Evolutionary conservation across 2,329 filamentous ascomycete species (phyloP).

Genomic region (Arachnomyces sp.): DNA sequence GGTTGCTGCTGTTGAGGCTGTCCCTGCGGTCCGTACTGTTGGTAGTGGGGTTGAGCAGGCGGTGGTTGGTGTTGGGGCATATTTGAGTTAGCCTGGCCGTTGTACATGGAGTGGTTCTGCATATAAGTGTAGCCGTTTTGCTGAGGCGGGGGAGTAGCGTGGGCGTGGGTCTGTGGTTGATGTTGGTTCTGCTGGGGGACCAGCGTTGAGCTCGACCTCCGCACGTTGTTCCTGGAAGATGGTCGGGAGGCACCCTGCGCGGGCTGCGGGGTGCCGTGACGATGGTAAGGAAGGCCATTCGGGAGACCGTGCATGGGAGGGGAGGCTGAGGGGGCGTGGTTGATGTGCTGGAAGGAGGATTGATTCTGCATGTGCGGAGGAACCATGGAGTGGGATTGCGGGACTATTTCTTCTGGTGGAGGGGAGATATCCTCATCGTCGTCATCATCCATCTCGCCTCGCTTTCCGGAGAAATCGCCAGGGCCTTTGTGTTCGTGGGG

Average conservation of each 20-base stretch:
- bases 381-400: constrained; percentile 48
- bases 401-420: constrained; percentile 56
- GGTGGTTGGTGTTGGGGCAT: constrained; percentile 32
- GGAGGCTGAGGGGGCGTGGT: constrained; percentile 78
- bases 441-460: constrained; percentile 65
- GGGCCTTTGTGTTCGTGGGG: constrained; percentile 96
- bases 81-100: constrained; percentile 47
- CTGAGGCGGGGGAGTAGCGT: constrained; percentile 48
- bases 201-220: constrained; percentile 66
- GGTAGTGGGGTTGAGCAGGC: constrained; percentile 37
- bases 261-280: constrained; percentile 76
- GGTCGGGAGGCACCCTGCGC: constrained; percentile 61
- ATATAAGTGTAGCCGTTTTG: constrained; percentile 73
- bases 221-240: constrained; percentile 69
- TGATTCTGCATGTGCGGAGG: constrained; percentile 62
- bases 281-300: constrained; percentile 63
- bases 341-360: constrained; percentile 66
- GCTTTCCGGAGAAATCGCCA: constrained; percentile 76
- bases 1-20: constrained; percentile 32
- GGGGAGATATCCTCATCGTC: constrained; percentile 70
- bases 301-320: constrained; percentile 58
- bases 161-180: constrained; percentile 32
- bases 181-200: constrained; percentile 55
- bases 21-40: constrained; percentile 49
- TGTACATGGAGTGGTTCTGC: constrained; percentile 78